Conservation (phyloP, 306 rosid genomes). For the Trifolium fragiferum region DNA sequence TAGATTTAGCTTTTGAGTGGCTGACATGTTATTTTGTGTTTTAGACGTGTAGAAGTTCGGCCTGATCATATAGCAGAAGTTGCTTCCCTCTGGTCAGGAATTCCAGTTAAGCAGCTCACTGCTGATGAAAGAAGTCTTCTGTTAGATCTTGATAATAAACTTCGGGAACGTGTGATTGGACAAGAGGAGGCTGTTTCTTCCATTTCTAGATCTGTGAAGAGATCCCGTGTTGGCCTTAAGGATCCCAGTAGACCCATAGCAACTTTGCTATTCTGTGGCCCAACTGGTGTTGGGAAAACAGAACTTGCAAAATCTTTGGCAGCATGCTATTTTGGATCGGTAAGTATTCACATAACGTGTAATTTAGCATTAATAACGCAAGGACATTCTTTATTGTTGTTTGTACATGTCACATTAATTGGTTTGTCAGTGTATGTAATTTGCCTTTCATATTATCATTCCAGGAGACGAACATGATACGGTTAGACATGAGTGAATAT, state of each 20-base stretch:
- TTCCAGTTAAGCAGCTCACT: constrained; percentile 79
- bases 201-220: constrained; percentile 78
- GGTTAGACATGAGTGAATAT: constrained; percentile 95
- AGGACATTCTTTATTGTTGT: neutral
- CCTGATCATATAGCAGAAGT: constrained; percentile 75
- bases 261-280: constrained; percentile 80
- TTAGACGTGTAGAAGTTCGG: constrained; percentile 66
- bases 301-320: constrained; percentile 83
- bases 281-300: constrained; percentile 92
- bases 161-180: constrained; percentile 71
- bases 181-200: constrained; percentile 84
- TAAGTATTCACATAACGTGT: constrained; percentile 41
- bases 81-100: constrained; percentile 86
- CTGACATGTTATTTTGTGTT: constrained; percentile 36
- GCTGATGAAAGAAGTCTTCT: constrained; percentile 68
- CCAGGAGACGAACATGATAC: constrained; percentile 82
- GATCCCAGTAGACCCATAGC: constrained; percentile 85
- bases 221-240: constrained; percentile 78
- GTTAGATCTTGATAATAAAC: constrained; percentile 67
- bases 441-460: constrained; percentile 34
- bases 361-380: constrained; percentile 6
- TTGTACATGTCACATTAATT: constrained; percentile 1
- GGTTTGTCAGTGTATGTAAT: neutral
- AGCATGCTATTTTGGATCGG: constrained; percentile 81
- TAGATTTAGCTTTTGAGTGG: constrained; percentile 41